Conservation (phyloP, 371 early-diverging fungal species). For the Umbelopsis sp. region DNA sequence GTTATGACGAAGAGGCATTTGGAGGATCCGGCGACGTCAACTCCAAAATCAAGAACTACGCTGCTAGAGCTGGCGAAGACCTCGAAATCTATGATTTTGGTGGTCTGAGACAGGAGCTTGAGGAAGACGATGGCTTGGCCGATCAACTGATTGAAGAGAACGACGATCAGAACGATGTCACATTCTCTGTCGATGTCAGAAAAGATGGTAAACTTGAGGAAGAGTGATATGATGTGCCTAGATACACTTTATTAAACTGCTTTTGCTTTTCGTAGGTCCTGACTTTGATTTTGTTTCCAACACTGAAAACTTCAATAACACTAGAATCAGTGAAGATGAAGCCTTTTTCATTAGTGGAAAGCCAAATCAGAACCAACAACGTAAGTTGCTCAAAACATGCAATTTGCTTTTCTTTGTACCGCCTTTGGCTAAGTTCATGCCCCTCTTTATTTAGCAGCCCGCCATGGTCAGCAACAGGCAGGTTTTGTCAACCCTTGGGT, state of each 20-base stretch:
- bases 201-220: neutral
- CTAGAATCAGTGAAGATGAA: constrained; percentile 57
- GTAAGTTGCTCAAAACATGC: neutral
- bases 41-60: constrained; percentile 19
- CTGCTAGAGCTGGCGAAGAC: constrained; percentile 32
- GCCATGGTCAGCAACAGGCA: neutral
- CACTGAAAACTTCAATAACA: constrained; percentile 57
- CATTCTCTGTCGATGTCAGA: constrained; percentile 62
- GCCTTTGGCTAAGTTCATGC: neutral
- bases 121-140: constrained; percentile 50
- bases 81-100: constrained; percentile 52
- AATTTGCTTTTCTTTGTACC: neutral
- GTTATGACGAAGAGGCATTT: constrained; percentile 27
- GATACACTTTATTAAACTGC: neutral
- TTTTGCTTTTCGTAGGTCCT: constrained; percentile 40
- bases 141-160: constrained; percentile 73
- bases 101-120: constrained; percentile 42
- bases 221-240: constrained; percentile 11
- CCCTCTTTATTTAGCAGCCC: neutral
- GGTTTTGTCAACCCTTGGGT: constrained; percentile 1
- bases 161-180: constrained; percentile 84
- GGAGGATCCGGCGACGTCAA: constrained; percentile 26
- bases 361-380: constrained; percentile 19
- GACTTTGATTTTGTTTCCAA: constrained; percentile 78
- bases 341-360: constrained; percentile 49